Conservation (phyloP, 2,329 filamentous ascomycete genomes). For the Aspergillus proliferans region DNA sequence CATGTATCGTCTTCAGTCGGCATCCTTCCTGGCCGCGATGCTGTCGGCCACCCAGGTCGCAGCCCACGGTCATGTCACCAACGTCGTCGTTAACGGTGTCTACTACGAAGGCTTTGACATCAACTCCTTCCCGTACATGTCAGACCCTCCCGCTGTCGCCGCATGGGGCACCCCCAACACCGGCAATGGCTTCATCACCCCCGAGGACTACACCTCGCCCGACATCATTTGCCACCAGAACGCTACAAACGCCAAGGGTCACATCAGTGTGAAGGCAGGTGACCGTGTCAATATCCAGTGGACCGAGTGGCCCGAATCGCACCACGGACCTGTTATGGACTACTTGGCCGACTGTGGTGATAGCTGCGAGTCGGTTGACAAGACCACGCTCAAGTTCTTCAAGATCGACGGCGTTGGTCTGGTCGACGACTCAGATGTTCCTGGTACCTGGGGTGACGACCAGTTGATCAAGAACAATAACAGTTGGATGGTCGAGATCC, state of each 20-base stretch:
- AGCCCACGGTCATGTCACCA: conserved; percentile 27
- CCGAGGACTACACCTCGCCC: conserved; percentile 30
- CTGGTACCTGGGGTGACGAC: conserved; percentile 50
- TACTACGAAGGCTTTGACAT: conserved; percentile 38
- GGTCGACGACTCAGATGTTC: conserved; percentile 33
- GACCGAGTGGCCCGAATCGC: conserved; percentile 56
- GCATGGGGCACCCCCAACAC: conserved; percentile 50
- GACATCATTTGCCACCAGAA: conserved; percentile 57
- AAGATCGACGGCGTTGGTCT: conserved; percentile 55
- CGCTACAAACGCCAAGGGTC: conserved; percentile 44
- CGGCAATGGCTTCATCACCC: conserved; percentile 48
- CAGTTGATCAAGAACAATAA: conserved; percentile 44
- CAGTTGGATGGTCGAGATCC: conserved; percentile 41
- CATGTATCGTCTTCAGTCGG: conserved; percentile 11
- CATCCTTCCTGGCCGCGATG: conserved; percentile 21
- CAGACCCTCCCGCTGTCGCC: conserved; percentile 34
- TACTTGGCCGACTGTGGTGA: conserved; percentile 55
- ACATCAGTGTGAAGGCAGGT: conserved; percentile 52
- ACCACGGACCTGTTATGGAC: conserved; percentile 56
- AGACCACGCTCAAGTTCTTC: conserved; percentile 49
- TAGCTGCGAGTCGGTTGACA: conserved; percentile 48
- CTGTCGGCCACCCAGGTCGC: conserved; percentile 26
- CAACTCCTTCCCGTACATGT: conserved; percentile 22
- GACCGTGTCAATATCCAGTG: conserved; percentile 52
- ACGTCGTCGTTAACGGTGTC: conserved; percentile 31